Evolutionary conservation across 805 yeast species (phyloP).

Genomic region (Saturnispora dispora): DNA sequence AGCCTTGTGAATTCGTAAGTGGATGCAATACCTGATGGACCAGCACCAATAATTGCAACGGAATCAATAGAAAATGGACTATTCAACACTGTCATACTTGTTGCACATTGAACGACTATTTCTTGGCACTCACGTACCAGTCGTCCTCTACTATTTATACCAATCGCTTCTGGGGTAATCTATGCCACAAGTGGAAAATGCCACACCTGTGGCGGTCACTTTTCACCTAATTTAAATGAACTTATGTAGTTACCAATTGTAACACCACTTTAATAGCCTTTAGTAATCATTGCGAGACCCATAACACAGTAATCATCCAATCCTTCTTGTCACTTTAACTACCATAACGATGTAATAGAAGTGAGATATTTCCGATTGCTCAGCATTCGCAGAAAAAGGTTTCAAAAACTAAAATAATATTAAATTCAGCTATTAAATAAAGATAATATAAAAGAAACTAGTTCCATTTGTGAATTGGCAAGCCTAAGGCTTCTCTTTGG

Average conservation of each 20-base stretch:
- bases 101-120: too few relatives aligned
- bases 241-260: too few relatives aligned
- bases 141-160: not conserved
- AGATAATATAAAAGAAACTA: not conserved
- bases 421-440: too few relatives aligned
- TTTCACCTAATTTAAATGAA: too few relatives aligned
- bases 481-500: conserved; percentile 10
- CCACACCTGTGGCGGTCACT: conserved; percentile 1
- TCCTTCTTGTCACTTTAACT: too few relatives aligned
- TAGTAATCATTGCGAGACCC: too few relatives aligned
- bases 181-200: conserved; percentile 1
- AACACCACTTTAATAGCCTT: not conserved
- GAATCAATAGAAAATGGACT: conserved; percentile 8
- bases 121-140: not conserved
- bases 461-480: conserved; percentile 7
- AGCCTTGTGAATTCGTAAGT: conserved; percentile 28
- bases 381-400: not conserved
- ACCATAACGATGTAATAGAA: too few relatives aligned
- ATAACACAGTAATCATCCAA: too few relatives aligned
- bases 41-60: conserved; percentile 36
- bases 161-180: not conserved
- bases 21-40: conserved; percentile 34
- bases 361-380: not conserved
- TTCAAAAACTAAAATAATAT: too few relatives aligned
- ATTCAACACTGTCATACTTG: conserved; percentile 7